Conservation (phyloP, 805 yeast genomes). For the Debaryomyces hansenii region DNA sequence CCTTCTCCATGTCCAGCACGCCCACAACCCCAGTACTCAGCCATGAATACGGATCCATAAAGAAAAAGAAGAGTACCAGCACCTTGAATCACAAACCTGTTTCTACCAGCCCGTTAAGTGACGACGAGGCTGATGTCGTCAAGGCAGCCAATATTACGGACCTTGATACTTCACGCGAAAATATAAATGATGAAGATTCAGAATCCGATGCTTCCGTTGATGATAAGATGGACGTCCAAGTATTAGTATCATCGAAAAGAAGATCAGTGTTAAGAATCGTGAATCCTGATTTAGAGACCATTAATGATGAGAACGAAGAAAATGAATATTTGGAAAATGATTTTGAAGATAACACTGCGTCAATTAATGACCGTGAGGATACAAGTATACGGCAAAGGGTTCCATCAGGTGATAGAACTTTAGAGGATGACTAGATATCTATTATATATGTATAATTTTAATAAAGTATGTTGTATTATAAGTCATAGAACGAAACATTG, state of each 20-base stretch:
- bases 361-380: conserved; percentile 2
- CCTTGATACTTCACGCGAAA: neutral
- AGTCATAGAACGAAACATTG: too few relatives aligned
- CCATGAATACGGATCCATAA: neutral
- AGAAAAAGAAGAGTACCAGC: conserved; percentile 8
- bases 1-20: conserved; percentile 21
- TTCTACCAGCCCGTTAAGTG: neutral
- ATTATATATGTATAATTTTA: too few relatives aligned
- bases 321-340: conserved; percentile 2
- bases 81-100: neutral
- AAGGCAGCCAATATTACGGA: neutral
- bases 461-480: too few relatives aligned
- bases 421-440: too few relatives aligned
- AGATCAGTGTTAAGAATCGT: conserved; percentile 58
- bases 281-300: conserved; percentile 47
- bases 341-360: neutral
- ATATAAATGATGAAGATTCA: conserved; percentile 3
- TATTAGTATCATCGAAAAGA: conserved; percentile 65
- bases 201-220: conserved; percentile 42
- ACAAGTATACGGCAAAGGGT: conserved; percentile 15
- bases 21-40: conserved; percentile 17
- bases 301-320: conserved; percentile 5
- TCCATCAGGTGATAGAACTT: conserved; percentile 13
- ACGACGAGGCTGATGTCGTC: neutral
- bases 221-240: conserved; percentile 64